A percentile compares a stretch with the other conserved stretches of the same genome.
Evolutionary conservation across 2,329 filamentous ascomycete genomes (phyloP).

Genomic region (Nannizziopsis arthrosporioides): DNA sequence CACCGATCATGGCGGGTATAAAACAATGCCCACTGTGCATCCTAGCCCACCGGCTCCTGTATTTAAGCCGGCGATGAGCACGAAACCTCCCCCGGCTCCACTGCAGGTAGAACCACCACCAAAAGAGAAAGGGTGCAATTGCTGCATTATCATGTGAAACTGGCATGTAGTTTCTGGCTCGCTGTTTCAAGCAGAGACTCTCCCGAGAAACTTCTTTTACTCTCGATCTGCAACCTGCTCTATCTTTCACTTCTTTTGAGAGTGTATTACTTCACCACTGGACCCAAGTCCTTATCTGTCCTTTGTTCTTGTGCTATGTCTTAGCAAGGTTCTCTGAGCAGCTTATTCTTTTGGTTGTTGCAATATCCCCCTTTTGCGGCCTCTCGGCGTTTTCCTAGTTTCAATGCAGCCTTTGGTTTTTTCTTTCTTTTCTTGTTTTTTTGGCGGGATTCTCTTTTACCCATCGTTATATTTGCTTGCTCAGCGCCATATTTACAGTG

Average conservation of each 20-base stretch:
- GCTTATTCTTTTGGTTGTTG: too few species aligned
- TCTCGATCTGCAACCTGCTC: too few species aligned
- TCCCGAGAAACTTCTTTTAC: too few species aligned
- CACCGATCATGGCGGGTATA: constrained; percentile 35
- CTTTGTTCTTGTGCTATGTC: too few species aligned
- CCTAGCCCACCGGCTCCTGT: constrained; percentile 24
- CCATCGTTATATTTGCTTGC: too few species aligned
- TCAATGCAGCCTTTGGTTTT: neutral
- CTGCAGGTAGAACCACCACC: constrained; percentile 45
- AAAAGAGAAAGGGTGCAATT: constrained; percentile 54
- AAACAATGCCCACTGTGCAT: constrained; percentile 39
- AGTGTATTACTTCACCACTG: too few species aligned
- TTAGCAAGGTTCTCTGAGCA: too few species aligned
- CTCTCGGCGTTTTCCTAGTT: neutral
- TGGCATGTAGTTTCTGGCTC: too few species aligned
- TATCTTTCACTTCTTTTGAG: too few species aligned
- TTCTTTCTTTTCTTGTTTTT: neutral
- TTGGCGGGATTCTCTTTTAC: neutral
- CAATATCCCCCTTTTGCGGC: too few species aligned
- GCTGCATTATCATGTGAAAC: constrained; percentile 60
- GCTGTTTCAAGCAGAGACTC: too few species aligned
- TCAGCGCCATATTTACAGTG: neutral
- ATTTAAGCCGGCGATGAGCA: constrained; percentile 24
- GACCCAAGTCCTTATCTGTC: too few species aligned
- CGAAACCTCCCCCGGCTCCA: constrained; percentile 34